Evolutionary conservation across 495 filamentous ascomycete genomes (phyloP), one percentile per base, ranked within the genome.

Genomic region (Amphirosellinia nigrospora): DNA sequence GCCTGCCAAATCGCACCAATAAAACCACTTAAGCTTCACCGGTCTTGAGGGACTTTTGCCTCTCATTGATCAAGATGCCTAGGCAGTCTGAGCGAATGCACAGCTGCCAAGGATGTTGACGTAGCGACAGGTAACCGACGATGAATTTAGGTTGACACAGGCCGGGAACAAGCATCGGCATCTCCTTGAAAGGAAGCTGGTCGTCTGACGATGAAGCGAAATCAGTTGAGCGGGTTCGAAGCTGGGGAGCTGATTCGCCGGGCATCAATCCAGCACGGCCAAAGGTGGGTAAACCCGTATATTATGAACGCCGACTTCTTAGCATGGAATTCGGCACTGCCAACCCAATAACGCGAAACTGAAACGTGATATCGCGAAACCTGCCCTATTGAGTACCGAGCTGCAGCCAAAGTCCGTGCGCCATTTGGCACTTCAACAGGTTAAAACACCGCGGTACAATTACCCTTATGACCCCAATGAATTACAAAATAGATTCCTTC

Each of bases 281-380:
- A 53, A 53, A 53, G 50, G 50, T 53, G 50, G 50, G 50, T 53
- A 53, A 53, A 53, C 26, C 50, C 23, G 55, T 58, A 58, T 58
- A 36, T 36, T 21, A 36, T n/a, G 6, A 58, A 36, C 32, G 32
- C 4, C 9, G 9, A 34, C 53, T 3, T 55, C 52, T 56, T 58
- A 53, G 23, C 43, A 46, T 21, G 43, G 43, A 1, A 30, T 30
- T 13, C 23, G 28, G 50, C 50, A 53, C 23, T 52, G 50, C 50
- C 50, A 53, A 53, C 50, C 50, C 50, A 53, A 53, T 26, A 53
- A 1, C 50, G 50, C 50, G 13, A 53, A 53, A 53, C 50, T 30
- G 50, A 53, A 53, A 53, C 50, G 50, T 53, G 50, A 53, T 53
- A 30, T 53, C 50, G 50, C 50, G 26, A 30, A 53, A 16, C 50